Evolutionary conservation across 139 green algal species (phyloP), one percentile per base, ranked within the genome.

Genomic region (Chlamydomonas applanata): DNA sequence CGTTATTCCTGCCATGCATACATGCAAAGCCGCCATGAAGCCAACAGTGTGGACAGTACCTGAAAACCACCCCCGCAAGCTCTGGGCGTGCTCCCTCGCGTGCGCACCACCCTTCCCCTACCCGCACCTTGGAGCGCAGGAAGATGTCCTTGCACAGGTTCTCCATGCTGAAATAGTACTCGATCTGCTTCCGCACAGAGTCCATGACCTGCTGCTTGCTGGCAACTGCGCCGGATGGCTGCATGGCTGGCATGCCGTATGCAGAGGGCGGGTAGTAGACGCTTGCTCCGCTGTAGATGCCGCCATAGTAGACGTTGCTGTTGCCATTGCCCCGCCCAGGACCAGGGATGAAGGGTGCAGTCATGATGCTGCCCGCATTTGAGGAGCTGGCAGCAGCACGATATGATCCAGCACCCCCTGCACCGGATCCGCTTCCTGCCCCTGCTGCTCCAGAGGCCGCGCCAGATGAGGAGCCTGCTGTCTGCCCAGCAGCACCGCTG

Each of bases 81-180:
- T n/a, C n/a, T n/a, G n/a, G n/a, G n/a, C n/a, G n/a, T n/a, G n/a
- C n/a, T n/a, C n/a, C n/a, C n/a, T n/a, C 22, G 13, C 57, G 22
- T 29, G 57, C 57, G 9, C 57, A 19, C 9, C 22, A 13, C 57
- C 45, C 16, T 20, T 20, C n/a, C 56, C 29, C 25, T 44, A 35
- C 13, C 59, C 62, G 17, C 45, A 73, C 67, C 70, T 98, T 97
- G 17, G 80, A 87, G 2, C 96, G 83, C 81, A 99, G 70, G 85
- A 98, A 99, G 17, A 97, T 84, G 79, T 99, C 96, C 57, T 92
- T 90, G 63, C 82, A 87, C 52, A 99, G 85, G 79, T 99, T 99
- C 14, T 95, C 91, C n/a, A 88, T 82, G 56, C 83, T 93, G 86
- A 44, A 77, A 62, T 64, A 69, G 32, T 30, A 78, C 46, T 98